Conservation (phyloP, 345 rosid genomes). For the Aegle marmelos region DNA sequence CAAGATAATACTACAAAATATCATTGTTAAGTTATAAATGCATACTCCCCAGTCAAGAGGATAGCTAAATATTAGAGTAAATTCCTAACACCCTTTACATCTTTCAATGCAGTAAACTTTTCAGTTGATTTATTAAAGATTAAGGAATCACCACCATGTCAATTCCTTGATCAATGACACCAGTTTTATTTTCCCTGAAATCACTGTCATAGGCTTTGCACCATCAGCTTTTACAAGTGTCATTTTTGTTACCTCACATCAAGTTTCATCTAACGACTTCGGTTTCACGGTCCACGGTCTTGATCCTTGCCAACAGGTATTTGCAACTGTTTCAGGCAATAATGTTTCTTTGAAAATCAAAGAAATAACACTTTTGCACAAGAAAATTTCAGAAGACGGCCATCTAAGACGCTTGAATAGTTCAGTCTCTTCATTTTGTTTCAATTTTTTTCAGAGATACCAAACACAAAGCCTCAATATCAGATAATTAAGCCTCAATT, state of each 20-base stretch:
- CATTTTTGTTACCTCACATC: slow-evolving; percentile 18
- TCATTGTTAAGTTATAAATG: too few relatives aligned
- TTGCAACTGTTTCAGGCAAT: not conserved
- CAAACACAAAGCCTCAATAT: not conserved
- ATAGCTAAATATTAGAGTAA: too few relatives aligned
- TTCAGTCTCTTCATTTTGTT: slow-evolving; percentile 21
- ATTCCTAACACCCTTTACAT: too few relatives aligned
- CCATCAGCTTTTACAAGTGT: not conserved
- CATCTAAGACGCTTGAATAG: slow-evolving; percentile 21
- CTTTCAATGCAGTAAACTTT: slow-evolving; percentile 3
- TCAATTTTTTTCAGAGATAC: slow-evolving; percentile 19
- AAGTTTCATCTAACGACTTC: not conserved
- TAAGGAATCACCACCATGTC: slow-evolving; percentile 18
- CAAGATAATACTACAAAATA: too few relatives aligned
- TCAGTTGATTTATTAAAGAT: not conserved
- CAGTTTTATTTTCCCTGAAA: slow-evolving; percentile 15
- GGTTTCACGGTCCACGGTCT: not conserved
- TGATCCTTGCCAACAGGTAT: too few relatives aligned
- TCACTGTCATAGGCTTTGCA: not conserved
- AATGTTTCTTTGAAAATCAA: slow-evolving; percentile 1
- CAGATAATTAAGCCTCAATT: slow-evolving; percentile 4
- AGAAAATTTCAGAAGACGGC: slow-evolving; percentile 14
- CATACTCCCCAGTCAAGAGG: too few relatives aligned
- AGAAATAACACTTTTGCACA: not conserved
- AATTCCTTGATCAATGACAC: slow-evolving; percentile 13